These are phyloP conservation scores for Mortierella sp. DNA, from an alignment of 371 early-diverging fungal species.

Conservation along the genomic window DNA sequence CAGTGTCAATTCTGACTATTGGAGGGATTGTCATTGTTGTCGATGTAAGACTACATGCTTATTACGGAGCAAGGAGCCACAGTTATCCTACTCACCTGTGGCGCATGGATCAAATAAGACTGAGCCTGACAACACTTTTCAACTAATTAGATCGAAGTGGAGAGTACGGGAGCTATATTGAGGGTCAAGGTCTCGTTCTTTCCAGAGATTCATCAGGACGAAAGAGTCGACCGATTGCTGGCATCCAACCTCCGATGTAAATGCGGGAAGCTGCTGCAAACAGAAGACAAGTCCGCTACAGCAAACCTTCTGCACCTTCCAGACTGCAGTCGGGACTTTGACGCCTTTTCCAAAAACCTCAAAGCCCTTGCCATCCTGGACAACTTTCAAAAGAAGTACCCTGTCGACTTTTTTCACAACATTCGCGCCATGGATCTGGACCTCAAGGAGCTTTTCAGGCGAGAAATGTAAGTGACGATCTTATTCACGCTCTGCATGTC, in stretches of 20 bases:
- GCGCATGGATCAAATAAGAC: background rate
- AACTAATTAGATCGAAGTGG: conserved; percentile 67
- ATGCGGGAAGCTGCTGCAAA: conserved; percentile 41
- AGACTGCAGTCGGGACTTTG: conserved; percentile 58
- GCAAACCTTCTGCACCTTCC: conserved; percentile 33
- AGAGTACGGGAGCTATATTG: conserved; percentile 62
- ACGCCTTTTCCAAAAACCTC: conserved; percentile 64
- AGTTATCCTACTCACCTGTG: too few relatives aligned
- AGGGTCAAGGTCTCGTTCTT: conserved; percentile 69
- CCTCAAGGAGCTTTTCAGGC: conserved; percentile 55
- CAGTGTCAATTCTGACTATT: conserved; percentile 67
- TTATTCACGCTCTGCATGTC: background rate
- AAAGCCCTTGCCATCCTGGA: conserved; percentile 67
- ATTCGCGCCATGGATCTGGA: conserved; percentile 61
- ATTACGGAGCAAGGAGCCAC: background rate
- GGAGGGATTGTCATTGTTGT: conserved; percentile 73
- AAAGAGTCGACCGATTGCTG: conserved; percentile 66
- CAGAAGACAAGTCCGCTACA: conserved; percentile 24
- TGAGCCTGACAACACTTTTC: background rate
- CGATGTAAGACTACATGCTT: conserved; percentile 60
- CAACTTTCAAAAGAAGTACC: conserved; percentile 65
- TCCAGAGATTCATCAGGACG: conserved; percentile 68
- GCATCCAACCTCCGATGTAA: conserved; percentile 63
- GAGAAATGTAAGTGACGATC: conserved; percentile 60
- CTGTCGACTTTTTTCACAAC: conserved; percentile 68